Evolutionary conservation across 1,284 basidiomycete species (phyloP), one percentile per base, ranked within the genome.

Genomic region (Tremellales sp.): DNA sequence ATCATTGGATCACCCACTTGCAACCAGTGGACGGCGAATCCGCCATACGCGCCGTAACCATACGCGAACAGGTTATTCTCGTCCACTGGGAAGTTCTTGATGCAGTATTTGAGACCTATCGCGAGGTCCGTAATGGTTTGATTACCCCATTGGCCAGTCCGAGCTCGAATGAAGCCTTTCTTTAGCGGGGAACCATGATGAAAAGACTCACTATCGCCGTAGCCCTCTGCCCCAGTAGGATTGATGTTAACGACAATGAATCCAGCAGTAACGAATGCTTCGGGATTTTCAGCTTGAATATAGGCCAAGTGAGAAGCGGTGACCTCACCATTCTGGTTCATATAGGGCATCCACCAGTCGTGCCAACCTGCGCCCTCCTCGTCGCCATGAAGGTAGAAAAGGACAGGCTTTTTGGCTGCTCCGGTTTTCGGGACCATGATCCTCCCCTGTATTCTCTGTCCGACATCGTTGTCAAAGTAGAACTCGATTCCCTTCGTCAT

Each of bases 321-420:
- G 25, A 6, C 19, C 42, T 34, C n/a, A 43, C 42, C 41, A 34
- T 44, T 47, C 12, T 40, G 46, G 28, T 52, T 48, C 38, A 31
- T 40, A 25, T 48, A 33, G 18, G 16, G 24, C 39, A 42, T 43
- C 46, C 46, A 52, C 46, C 45, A 47, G 29, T 52, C 50, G 22
- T 47, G 40, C 50, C 50, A 52, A 4, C 40, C 50, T 5, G 40
- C 50, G n/a, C 50, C 50, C 13, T 52, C 46, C n/a, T 50, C 48
- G 27, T 50, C 48, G 5, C 48, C 48, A 32, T 50, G 48, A 3
- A 48, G 3, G 25, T 39, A 48, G 10, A 52, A 24, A 32, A 52
- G 18, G 13, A 41, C 19, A 5, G 50, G 46, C 9, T 43, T 22
- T 5, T 22, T 26, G 7, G 8, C 18, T 10, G 7, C 22, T 9